These are phyloP conservation scores for Pyrus pyrifolia DNA, from an alignment of 306 rosid genomes.

Conservation along the genomic window DNA sequence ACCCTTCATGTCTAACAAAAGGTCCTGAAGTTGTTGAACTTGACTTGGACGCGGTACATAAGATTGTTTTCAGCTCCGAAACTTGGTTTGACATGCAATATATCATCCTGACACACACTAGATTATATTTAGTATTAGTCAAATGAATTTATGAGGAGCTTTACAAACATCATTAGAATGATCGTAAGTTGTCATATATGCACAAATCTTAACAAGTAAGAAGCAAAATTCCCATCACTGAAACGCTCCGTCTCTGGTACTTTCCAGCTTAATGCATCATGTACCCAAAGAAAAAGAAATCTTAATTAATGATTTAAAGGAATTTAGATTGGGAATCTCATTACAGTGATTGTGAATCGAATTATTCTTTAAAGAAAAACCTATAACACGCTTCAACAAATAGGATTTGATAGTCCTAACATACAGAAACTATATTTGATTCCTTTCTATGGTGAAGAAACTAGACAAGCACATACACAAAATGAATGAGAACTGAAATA, in stretches of 20 bases:
- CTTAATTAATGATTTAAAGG: not conserved
- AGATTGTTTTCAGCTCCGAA: slow-evolving; percentile 62
- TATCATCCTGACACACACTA: slow-evolving; percentile 97
- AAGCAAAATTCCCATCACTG: not conserved
- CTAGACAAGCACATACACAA: not conserved
- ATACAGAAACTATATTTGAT: not conserved
- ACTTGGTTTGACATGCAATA: slow-evolving; percentile 79
- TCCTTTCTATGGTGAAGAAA: not conserved
- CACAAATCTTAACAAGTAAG: not conserved
- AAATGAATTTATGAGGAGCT: slow-evolving; percentile 26
- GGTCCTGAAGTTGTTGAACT: slow-evolving; percentile 57
- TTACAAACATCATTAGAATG: slow-evolving; percentile 7
- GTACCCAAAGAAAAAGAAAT: not conserved
- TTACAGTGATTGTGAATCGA: not conserved
- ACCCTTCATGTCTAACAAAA: slow-evolving; percentile 38
- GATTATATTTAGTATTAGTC: slow-evolving; percentile 63
- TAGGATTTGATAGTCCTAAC: not conserved
- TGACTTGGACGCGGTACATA: slow-evolving; percentile 59
- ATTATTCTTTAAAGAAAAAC: not conserved
- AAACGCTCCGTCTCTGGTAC: not conserved
- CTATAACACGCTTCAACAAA: not conserved
- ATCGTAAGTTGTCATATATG: slow-evolving; percentile 14
- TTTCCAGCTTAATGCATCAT: not conserved
- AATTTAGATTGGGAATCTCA: not conserved
- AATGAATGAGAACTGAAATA: slow-evolving; percentile 3